Evolutionary conservation across 352 stramenopile genomes (phyloP).

Genomic region (Globisporangium apiculatum): DNA sequence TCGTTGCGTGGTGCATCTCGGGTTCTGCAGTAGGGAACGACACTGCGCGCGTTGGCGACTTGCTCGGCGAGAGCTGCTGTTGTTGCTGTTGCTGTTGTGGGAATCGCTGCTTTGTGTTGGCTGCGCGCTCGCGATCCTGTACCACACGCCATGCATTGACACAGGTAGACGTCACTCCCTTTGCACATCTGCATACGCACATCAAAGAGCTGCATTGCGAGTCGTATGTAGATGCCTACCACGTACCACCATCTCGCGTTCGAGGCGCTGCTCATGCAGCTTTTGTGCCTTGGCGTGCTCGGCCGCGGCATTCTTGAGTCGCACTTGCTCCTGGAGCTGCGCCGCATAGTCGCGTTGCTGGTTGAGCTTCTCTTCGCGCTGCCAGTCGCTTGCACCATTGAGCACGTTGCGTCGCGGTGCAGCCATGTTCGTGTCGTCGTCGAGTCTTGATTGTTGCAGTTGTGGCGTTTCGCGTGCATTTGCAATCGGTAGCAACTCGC

Average conservation of each 20-base stretch:
- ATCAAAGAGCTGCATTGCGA: too few species aligned
- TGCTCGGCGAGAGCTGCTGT: constrained; percentile 8
- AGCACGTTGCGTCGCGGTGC: constrained; percentile 28
- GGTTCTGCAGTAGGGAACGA: constrained; percentile 10
- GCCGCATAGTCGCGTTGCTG: constrained; percentile 63
- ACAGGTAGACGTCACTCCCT: too few species aligned
- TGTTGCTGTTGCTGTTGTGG: neutral
- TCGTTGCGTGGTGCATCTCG: constrained; percentile 8
- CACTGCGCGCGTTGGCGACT: constrained; percentile 7
- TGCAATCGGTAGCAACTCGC: too few species aligned
- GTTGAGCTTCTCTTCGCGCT: constrained; percentile 40
- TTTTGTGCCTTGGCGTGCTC: constrained; percentile 34
- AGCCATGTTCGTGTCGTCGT: constrained; percentile 3
- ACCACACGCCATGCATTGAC: neutral
- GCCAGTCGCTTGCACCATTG: constrained; percentile 27
- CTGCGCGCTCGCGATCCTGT: constrained; percentile 12
- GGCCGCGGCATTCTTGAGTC: constrained; percentile 36
- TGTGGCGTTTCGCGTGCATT: neutral
- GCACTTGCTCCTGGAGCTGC: constrained; percentile 57
- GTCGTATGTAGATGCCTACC: too few species aligned
- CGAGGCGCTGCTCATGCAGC: constrained; percentile 37
- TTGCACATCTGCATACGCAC: too few species aligned
- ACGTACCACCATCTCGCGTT: constrained; percentile 29
- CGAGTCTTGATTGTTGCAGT: neutral
- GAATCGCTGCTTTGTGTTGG: constrained; percentile 6